phyloP scores from a whole-genome alignment of 176 grass and related monocot genomes.

The Oryza nivara region DNA sequence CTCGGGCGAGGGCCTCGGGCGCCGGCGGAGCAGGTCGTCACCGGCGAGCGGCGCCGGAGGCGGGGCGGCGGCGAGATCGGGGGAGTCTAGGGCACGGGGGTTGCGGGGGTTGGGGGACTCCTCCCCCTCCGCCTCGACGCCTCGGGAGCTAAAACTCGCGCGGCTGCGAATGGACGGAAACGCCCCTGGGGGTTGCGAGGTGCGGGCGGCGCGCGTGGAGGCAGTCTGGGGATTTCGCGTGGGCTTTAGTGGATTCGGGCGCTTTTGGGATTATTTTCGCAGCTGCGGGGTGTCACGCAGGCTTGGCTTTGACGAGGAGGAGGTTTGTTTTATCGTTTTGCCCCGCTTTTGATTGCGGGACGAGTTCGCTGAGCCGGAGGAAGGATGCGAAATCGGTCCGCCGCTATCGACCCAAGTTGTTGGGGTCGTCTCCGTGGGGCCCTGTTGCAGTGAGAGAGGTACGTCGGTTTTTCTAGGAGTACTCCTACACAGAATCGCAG shows the following conservation, averaged over 20 bases:
- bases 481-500: no score
- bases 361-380: neutral
- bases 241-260: conserved; percentile 13
- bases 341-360: neutral
- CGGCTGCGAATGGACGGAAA: neutral
- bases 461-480: neutral
- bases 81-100: conserved; percentile 27
- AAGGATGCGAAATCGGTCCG: neutral
- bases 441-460: neutral
- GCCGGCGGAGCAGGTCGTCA: neutral
- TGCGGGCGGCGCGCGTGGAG: neutral
- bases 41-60: conserved; percentile 16
- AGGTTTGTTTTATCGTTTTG: neutral
- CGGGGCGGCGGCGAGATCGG: conserved; percentile 38
- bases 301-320: conserved; percentile 23
- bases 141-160: conserved; percentile 41
- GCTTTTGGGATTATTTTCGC: neutral
- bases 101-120: conserved; percentile 5
- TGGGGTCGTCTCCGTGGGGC: neutral
- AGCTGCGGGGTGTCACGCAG: neutral
- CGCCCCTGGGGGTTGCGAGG: neutral
- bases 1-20: neutral
- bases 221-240: conserved; percentile 28
- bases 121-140: conserved; percentile 3
- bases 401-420: neutral